These are phyloP conservation scores for Marsdenia floribunda DNA, from an alignment of 257 asterid genomes.

Conservation along the genomic window DNA sequence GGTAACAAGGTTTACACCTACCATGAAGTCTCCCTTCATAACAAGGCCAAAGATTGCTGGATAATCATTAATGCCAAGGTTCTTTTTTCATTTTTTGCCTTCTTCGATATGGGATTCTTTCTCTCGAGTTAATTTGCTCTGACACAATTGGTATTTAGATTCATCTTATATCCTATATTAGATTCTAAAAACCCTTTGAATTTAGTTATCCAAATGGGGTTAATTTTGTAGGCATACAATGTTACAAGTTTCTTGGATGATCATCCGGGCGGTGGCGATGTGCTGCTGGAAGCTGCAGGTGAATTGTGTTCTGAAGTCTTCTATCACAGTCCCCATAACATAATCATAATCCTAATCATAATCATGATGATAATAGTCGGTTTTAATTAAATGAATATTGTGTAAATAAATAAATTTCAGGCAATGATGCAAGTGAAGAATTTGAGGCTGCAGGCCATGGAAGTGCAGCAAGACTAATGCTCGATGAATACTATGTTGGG, in stretches of 20 bases:
- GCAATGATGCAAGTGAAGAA: slow-evolving; percentile 68
- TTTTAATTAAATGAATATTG: too few species aligned
- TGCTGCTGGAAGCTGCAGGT: slow-evolving; percentile 58
- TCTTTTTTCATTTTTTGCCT: not conserved
- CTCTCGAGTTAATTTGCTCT: too few species aligned
- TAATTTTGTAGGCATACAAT: slow-evolving; percentile 40
- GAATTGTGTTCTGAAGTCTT: not conserved
- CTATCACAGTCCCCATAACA: too few species aligned
- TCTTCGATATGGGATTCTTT: too few species aligned
- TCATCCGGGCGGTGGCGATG: slow-evolving; percentile 79
- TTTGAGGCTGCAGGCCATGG: slow-evolving; percentile 83
- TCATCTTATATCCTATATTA: too few species aligned
- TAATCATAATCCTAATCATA: too few species aligned
- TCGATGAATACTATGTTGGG: slow-evolving; percentile 66
- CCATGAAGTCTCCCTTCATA: slow-evolving; percentile 55
- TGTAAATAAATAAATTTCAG: slow-evolving; percentile 18
- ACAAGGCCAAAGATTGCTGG: slow-evolving; percentile 54
- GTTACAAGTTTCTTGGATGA: slow-evolving; percentile 59
- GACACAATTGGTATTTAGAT: too few species aligned
- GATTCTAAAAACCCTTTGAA: too few species aligned
- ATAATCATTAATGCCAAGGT: slow-evolving; percentile 67
- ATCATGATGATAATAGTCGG: too few species aligned
- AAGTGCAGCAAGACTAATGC: slow-evolving; percentile 71
- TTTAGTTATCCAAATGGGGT: not conserved
- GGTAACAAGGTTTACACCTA: slow-evolving; percentile 26